phyloP scores from a whole-genome alignment of 169 alveolate species.

The Plasmodium sp. region DNA sequence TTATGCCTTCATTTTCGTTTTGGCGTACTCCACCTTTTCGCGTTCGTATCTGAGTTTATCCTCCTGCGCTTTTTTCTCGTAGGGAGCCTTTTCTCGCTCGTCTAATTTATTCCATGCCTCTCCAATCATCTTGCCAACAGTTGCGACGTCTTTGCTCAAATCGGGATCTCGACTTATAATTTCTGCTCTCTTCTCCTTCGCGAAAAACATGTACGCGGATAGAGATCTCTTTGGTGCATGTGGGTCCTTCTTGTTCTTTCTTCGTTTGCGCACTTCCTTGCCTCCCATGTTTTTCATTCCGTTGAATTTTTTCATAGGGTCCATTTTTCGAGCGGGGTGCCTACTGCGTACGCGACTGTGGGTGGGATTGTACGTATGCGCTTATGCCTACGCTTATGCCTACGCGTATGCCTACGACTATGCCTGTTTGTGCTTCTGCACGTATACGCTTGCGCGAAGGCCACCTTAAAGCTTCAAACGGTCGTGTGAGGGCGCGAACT shows the following conservation, averaged over 20 bases:
- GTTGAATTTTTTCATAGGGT: constrained; percentile 69
- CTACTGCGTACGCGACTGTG: neutral
- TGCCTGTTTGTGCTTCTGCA: neutral
- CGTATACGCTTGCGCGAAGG: neutral
- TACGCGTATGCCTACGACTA: no score
- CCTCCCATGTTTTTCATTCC: constrained; percentile 61
- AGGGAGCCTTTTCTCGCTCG: constrained; percentile 90
- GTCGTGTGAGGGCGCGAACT: neutral
- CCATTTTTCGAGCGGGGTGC: constrained; percentile 20
- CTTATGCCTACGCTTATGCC: no score
- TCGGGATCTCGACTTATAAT: constrained; percentile 88
- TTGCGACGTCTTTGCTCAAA: constrained; percentile 90
- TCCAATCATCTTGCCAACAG: constrained; percentile 92
- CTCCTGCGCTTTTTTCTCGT: constrained; percentile 90
- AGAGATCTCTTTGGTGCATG: constrained; percentile 92
- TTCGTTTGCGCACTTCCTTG: constrained; percentile 75
- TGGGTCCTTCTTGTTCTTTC: constrained; percentile 89
- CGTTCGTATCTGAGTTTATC: constrained; percentile 90
- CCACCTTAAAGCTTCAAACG: neutral
- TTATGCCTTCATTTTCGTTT: constrained; percentile 45
- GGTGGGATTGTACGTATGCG: neutral
- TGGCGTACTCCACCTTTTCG: constrained; percentile 87
- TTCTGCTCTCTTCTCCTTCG: constrained; percentile 90
- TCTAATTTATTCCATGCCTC: constrained; percentile 91
- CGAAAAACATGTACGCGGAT: constrained; percentile 92